Evolutionary conservation across 176 grass and related monocot species (phyloP).

Genomic region (Phoenix roebelenii): DNA sequence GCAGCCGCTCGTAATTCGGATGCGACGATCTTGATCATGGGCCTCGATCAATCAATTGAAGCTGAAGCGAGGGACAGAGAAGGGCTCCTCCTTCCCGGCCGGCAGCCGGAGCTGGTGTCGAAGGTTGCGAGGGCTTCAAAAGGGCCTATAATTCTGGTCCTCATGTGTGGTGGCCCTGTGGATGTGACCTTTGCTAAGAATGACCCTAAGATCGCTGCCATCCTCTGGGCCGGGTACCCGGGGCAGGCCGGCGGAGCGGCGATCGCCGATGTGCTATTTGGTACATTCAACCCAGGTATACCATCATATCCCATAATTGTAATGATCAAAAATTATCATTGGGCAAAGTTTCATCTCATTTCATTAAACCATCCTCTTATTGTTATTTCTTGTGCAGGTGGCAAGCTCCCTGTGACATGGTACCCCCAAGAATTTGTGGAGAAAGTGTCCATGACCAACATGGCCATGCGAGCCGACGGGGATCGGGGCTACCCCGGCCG

Average conservation of each 20-base stretch:
- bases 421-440: constrained; percentile 58
- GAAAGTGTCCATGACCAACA: constrained; percentile 69
- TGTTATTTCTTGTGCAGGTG: constrained; percentile 30
- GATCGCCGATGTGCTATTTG: constrained; percentile 71
- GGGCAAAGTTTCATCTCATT: neutral
- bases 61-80: constrained; percentile 39
- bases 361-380: neutral
- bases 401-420: constrained; percentile 88
- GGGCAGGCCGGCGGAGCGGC: constrained; percentile 75
- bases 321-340: no score
- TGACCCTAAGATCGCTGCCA: constrained; percentile 33
- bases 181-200: constrained; percentile 61
- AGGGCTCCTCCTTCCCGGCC: constrained; percentile 49
- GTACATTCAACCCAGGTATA: constrained; percentile 56
- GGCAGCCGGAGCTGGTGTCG: constrained; percentile 60
- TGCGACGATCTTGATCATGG: constrained; percentile 43
- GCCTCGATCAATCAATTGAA: constrained; percentile 60
- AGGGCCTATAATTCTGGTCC: constrained; percentile 45
- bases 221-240: constrained; percentile 67
- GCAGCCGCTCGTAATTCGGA: constrained; percentile 27
- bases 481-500: constrained; percentile 48
- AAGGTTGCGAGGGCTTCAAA: constrained; percentile 46
- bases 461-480: constrained; percentile 62
- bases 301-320: no score
- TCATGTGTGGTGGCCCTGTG: constrained; percentile 60